Percentiles rank a stretch among this genome's conserved stretches.
Conservation (phyloP, 371 early-diverging fungal genomes). For the Actinomucor elegans region DNA sequence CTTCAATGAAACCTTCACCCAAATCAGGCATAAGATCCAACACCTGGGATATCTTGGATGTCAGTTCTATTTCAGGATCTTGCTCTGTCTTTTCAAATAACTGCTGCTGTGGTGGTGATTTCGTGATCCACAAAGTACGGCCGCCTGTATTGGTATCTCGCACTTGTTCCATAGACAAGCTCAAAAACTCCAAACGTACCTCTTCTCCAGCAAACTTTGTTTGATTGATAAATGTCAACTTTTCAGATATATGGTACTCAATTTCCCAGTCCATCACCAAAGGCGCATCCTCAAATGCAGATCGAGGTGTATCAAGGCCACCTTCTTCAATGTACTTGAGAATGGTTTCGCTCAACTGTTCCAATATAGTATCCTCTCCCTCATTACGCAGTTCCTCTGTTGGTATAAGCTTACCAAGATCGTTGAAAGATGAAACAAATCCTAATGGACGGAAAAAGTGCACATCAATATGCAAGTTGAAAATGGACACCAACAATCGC, state of each 20-base stretch:
- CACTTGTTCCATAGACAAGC: constrained; percentile 71
- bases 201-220: constrained; percentile 50
- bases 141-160: constrained; percentile 51
- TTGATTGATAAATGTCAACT: constrained; percentile 49
- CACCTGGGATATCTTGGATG: constrained; percentile 64
- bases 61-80: constrained; percentile 5
- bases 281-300: constrained; percentile 66
- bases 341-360: constrained; percentile 40
- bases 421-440: constrained; percentile 20
- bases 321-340: constrained; percentile 50
- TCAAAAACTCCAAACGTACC: constrained; percentile 68
- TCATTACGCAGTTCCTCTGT: neutral
- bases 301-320: constrained; percentile 31
- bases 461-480: constrained; percentile 25
- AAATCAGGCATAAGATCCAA: constrained; percentile 85
- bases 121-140: constrained; percentile 13
- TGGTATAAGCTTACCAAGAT: constrained; percentile 9
- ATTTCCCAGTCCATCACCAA: constrained; percentile 81
- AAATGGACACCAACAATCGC: constrained; percentile 23
- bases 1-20: constrained; percentile 87
- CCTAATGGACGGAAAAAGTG: constrained; percentile 34
- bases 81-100: neutral
- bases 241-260: constrained; percentile 58
- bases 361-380: constrained; percentile 16
- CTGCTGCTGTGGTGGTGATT: neutral